Evolutionary conservation across 768 basidiomycete species (phyloP).

Genomic region (Boletellus ananas): DNA sequence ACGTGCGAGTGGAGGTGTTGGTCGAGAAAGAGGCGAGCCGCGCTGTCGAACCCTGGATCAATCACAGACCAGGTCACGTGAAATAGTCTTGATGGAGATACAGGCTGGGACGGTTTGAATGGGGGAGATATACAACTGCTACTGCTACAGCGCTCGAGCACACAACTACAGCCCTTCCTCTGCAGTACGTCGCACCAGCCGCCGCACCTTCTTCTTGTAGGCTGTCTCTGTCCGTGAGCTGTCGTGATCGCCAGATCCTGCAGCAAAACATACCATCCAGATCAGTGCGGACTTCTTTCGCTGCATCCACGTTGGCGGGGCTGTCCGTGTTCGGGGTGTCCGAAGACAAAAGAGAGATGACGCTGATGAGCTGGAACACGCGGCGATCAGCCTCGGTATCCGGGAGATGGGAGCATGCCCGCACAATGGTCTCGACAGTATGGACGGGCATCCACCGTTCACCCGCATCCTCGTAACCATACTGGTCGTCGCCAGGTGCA

Average conservation of each 20-base stretch:
- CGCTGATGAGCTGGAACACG: slow-evolving; percentile 77
- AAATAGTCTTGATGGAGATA: neutral
- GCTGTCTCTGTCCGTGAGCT: slow-evolving; percentile 38
- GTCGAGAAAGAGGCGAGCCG: slow-evolving; percentile 1
- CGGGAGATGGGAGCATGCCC: slow-evolving; percentile 14
- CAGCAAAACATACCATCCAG: slow-evolving; percentile 43
- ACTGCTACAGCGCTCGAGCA: slow-evolving; percentile 12
- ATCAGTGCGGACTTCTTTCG: slow-evolving; percentile 77
- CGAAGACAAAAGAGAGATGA: slow-evolving; percentile 92
- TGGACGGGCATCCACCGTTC: slow-evolving; percentile 99
- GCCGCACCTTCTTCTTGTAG: slow-evolving; percentile 96
- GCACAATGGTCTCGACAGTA: slow-evolving; percentile 92
- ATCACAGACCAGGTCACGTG: slow-evolving; percentile 21
- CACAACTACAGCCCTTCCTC: slow-evolving; percentile 79
- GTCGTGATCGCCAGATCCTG: neutral
- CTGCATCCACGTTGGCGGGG: slow-evolving; percentile 95
- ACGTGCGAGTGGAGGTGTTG: slow-evolving; percentile 3
- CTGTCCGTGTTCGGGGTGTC: slow-evolving; percentile 90
- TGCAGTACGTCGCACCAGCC: slow-evolving; percentile 79
- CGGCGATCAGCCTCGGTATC: neutral
- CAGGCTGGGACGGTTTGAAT: slow-evolving; percentile 1
- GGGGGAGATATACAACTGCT: slow-evolving; percentile 4
- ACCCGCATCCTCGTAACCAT: slow-evolving; percentile 93
- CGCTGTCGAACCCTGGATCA: neutral
- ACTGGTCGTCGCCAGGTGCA: slow-evolving; percentile 93